Evolutionary conservation across 2,329 filamentous ascomycete genomes (phyloP), one percentile per base, ranked within the genome.

Genomic region (Volutella citrinella): DNA sequence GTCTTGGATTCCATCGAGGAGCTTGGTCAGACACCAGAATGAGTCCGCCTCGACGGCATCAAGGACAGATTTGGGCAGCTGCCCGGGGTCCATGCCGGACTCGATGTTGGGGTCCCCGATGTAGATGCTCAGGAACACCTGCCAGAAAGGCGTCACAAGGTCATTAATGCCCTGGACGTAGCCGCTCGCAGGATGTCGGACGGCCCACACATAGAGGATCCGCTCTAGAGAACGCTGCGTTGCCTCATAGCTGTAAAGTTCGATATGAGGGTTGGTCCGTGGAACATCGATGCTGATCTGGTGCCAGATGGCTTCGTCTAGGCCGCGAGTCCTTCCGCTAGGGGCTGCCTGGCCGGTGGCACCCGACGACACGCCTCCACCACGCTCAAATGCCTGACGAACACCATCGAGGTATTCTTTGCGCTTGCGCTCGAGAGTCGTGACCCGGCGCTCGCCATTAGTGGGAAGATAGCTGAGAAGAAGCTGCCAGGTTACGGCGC

Each of bases 131-230:
- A 98, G 70, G 51, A 98, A 98, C 4, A 97, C 91, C 63, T 98
- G 90, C 85, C 88, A 98, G 57, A 98, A 97, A 2, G 93, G 93
- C 9, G 91, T 95, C 10, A 96, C 93, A 19, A 98, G 76, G 58
- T 98, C 93, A 61, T 98, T 98, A 65, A 98, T 98, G 21, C 93
- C 93, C 66, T 98, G 93, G 0, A 98, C 93, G 56, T 98, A 98
- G 32, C 93, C 93, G 56, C 89, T 95, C 6, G 94, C 94, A 2
- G 93, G 93, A 66, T 98, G 93, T 31, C 94, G 80, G 49, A 98
- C 95, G 3, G 93, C 93, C 93, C 93, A 98, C 3, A 98, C 79
- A 58, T 98, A 98, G 14, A 98, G 66, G 49, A 98, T 97, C 30
- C 91, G 81, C 63, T 98, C 94, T 11, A 98, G 68, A 2, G 89